Conservation (phyloP, 768 basidiomycete genomes). For the Brasilioporus rufonigricans region DNA sequence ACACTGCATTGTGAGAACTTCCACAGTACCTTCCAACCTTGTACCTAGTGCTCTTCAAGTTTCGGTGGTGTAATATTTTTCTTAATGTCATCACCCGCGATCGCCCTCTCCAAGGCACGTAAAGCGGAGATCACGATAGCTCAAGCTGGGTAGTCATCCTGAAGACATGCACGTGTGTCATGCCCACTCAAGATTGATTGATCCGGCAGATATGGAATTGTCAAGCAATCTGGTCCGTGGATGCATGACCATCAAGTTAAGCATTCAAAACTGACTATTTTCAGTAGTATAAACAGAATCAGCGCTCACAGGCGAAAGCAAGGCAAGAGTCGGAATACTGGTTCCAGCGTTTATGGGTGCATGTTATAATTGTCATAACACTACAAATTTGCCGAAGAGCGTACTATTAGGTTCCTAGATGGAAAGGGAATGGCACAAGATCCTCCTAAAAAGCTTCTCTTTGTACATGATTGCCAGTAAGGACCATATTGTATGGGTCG, state of each 20-base stretch:
- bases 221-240: too few species aligned
- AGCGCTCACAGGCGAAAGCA: too few species aligned
- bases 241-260: too few species aligned
- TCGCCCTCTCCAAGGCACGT: neutral
- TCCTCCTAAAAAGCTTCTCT: too few species aligned
- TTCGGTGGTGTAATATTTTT: neutral
- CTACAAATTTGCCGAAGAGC: neutral
- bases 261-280: too few species aligned
- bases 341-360: too few species aligned
- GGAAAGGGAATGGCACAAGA: too few species aligned
- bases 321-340: neutral
- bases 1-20: too few species aligned
- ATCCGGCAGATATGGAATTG: neutral
- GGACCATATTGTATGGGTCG: neutral
- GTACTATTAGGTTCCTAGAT: neutral
- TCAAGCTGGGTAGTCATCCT: neutral
- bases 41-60: neutral
- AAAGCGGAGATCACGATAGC: slow-evolving; percentile 4
- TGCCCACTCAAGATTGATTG: neutral
- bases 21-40: neutral
- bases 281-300: too few species aligned
- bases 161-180: neutral
- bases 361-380: neutral
- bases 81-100: neutral
- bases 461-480: too few species aligned